Conservation (phyloP, 805 yeast genomes). For the Pichia cephalocereana region DNA sequence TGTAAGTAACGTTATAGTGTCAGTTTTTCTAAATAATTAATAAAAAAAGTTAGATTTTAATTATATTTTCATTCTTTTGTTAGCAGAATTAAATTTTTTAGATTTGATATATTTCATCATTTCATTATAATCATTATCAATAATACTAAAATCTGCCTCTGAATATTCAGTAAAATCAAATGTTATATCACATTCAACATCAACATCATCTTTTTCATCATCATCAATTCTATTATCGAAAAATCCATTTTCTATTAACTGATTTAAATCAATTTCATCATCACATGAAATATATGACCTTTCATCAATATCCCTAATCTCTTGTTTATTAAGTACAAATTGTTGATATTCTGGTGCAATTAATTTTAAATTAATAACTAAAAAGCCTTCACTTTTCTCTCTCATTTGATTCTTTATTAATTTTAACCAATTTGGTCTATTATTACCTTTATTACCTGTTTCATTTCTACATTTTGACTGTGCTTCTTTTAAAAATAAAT, state of each 20-base stretch:
- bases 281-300: not conserved
- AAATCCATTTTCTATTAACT: constrained; percentile 4
- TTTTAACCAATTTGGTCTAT: not conserved
- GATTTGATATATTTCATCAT: not conserved
- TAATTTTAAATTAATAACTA: constrained; percentile 2
- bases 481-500: not conserved
- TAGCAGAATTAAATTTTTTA: not conserved
- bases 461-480: not conserved
- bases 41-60: not conserved
- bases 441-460: not conserved
- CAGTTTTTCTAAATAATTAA: too few species aligned
- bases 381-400: constrained; percentile 6
- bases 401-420: not conserved
- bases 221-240: not conserved
- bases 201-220: constrained; percentile 1
- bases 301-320: too few species aligned
- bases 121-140: not conserved
- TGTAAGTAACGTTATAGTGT: too few species aligned
- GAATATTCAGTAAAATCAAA: not conserved
- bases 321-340: not conserved
- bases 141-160: not conserved
- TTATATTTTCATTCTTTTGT: not conserved
- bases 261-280: not conserved
- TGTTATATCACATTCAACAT: not conserved
- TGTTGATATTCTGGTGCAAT: constrained; percentile 3